phyloP scores from a whole-genome alignment of 208 protist genomes.

The Crithidia acanthocephali region DNA sequence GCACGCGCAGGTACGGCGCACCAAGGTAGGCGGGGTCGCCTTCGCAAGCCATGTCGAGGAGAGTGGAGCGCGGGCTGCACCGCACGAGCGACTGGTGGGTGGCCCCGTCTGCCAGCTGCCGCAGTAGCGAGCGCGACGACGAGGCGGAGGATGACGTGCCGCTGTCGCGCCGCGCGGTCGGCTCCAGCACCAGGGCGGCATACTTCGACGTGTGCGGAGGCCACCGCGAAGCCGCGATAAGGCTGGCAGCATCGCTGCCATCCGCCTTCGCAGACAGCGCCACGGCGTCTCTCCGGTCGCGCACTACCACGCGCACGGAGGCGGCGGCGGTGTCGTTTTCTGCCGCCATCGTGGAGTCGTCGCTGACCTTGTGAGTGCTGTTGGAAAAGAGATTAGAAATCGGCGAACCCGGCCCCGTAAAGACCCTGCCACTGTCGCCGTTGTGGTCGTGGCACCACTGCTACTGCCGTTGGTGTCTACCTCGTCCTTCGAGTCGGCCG shows the following conservation, averaged over 20 bases:
- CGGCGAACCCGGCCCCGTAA: background rate
- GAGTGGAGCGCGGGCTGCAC: slow-evolving; percentile 59
- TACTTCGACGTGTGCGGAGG: slow-evolving; percentile 72
- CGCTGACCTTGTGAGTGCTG: slow-evolving; percentile 22
- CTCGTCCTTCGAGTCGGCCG: background rate
- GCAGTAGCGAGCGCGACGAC: slow-evolving; percentile 37
- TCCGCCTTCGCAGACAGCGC: background rate
- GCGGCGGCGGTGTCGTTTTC: background rate
- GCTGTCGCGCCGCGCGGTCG: slow-evolving; percentile 13
- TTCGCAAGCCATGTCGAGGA: slow-evolving; percentile 59
- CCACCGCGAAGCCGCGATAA: slow-evolving; percentile 47
- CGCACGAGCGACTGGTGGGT: slow-evolving; percentile 85
- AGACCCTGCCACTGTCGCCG: background rate
- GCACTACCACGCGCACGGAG: slow-evolving; percentile 25
- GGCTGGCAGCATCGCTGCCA: background rate
- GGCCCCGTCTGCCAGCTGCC: slow-evolving; percentile 51
- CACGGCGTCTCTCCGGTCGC: slow-evolving; percentile 12
- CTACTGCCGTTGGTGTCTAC: background rate
- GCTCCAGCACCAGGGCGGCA: slow-evolving; percentile 68
- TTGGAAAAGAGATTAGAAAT: slow-evolving; percentile 43
- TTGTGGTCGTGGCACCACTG: background rate
- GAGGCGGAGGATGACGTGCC: background rate
- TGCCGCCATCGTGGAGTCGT: background rate
- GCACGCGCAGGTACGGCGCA: slow-evolving; percentile 81
- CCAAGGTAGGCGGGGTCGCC: slow-evolving; percentile 67